Evolutionary conservation across 208 protist genomes (phyloP).

Genomic region (Crithidia mellificae): DNA sequence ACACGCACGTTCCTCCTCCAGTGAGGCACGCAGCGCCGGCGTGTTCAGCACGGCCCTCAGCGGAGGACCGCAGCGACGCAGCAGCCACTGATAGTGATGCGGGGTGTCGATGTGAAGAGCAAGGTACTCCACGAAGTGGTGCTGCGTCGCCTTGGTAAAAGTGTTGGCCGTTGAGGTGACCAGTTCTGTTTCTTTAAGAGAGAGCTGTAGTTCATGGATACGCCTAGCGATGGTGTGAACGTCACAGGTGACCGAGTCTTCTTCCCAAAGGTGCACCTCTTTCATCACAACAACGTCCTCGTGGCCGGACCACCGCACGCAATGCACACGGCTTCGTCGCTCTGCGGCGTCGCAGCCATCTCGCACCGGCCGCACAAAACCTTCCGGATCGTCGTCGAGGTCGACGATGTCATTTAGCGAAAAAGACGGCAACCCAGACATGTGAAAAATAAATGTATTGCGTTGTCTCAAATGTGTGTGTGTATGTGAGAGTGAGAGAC

Average conservation of each 20-base stretch:
- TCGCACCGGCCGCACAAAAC: neutral
- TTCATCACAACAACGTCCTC: slow-evolving; percentile 44
- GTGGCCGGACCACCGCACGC: slow-evolving; percentile 29
- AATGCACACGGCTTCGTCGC: slow-evolving; percentile 42
- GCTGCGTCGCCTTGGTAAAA: neutral
- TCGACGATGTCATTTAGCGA: slow-evolving; percentile 23
- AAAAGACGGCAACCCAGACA: slow-evolving; percentile 27
- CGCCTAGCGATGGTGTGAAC: slow-evolving; percentile 15
- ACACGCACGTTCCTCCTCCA: slow-evolving; percentile 8
- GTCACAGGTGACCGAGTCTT: slow-evolving; percentile 31
- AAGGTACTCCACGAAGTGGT: slow-evolving; percentile 42
- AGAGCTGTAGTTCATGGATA: slow-evolving; percentile 13
- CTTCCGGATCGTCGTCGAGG: slow-evolving; percentile 12
- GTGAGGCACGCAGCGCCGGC: neutral
- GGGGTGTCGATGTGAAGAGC: slow-evolving; percentile 37
- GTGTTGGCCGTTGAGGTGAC: too few relatives aligned
- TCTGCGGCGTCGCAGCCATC: neutral
- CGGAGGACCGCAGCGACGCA: slow-evolving; percentile 34
- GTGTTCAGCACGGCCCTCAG: slow-evolving; percentile 30
- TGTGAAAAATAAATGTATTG: slow-evolving; percentile 3
- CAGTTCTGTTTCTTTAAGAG: too few relatives aligned
- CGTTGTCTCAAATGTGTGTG: too few relatives aligned
- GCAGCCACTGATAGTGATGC: slow-evolving; percentile 41
- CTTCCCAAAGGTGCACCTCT: slow-evolving; percentile 41
- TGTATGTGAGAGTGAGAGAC: neutral